These are phyloP conservation scores for Cruciata laevipes DNA, from an alignment of 257 asterid species.

Conservation along the genomic window DNA sequence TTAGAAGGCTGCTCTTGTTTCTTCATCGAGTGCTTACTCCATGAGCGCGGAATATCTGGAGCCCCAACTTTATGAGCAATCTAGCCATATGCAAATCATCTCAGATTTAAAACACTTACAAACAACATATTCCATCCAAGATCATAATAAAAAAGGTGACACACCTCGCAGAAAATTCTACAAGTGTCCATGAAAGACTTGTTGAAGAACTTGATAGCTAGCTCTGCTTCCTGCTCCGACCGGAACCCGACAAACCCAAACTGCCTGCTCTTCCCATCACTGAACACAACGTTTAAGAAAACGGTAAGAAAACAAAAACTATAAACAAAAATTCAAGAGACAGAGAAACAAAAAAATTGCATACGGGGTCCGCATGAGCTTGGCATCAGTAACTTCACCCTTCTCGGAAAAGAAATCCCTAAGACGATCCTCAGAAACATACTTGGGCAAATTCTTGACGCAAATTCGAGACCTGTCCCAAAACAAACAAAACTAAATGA, in stretches of 20 bases:
- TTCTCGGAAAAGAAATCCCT: constrained; percentile 80
- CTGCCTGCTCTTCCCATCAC: constrained; percentile 89
- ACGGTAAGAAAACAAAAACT: background rate
- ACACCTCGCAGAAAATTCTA: constrained; percentile 75
- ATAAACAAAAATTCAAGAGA: background rate
- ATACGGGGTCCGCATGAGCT: constrained; percentile 86
- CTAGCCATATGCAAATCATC: constrained; percentile 41
- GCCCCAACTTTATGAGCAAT: constrained; percentile 87
- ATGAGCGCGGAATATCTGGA: constrained; percentile 80
- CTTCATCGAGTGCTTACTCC: constrained; percentile 79
- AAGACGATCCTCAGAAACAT: constrained; percentile 68
- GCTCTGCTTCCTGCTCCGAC: constrained; percentile 65
- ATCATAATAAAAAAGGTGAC: constrained; percentile 4
- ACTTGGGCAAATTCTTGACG: constrained; percentile 78
- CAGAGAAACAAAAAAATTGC: background rate
- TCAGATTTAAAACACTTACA: background rate
- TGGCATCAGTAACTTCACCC: constrained; percentile 93
- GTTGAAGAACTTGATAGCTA: constrained; percentile 59
- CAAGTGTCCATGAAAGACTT: constrained; percentile 62
- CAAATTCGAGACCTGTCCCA: constrained; percentile 65
- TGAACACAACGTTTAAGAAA: constrained; percentile 24
- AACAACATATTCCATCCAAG: background rate
- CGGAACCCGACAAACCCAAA: constrained; percentile 82
- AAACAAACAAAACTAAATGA: background rate
- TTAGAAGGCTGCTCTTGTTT: constrained; percentile 35